Base-by-base conservation (phyloP, 2,329 filamentous ascomycete genomes). In the Lecanicillium sp. region DNA sequence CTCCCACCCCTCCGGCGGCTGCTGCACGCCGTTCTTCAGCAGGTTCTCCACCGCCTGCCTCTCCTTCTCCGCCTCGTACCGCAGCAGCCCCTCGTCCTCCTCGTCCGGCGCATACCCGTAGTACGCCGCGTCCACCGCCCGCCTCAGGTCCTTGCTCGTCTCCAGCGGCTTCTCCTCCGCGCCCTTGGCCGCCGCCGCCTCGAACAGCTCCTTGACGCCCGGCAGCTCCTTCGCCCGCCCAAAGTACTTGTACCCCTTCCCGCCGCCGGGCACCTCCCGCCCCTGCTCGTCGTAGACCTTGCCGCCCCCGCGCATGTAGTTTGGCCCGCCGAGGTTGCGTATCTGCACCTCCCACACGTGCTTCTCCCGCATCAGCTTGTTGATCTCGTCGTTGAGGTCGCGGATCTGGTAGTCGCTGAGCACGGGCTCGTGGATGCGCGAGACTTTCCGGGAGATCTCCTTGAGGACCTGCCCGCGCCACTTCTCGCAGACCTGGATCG, bases 261-360 rank as follows among this genome's bases (percentile, higher is more conserved):
- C 90, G 29, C 87, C 87, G 55, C 73, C 82, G 0, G 74, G 76
- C 32, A 89, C 84, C 63, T 88, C 85, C 40, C 81, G 70, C 2
- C 86, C 86, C 49, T 82, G 77, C 59, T 87, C 85, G 62, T 89
- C 85, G 65, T 86, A 88, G 41, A 87, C 75, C 55, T 81, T 81
- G 24, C 75, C 81, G 0, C 77, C 79, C 4, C 80, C 79, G 24
- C 90, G 78, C 86, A 93, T 95, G 67, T 97, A 98, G 68, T 97
- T 97, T 24, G 93, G 93, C 2, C 93, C 93, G n/a, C 93, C 93
- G 20, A 97, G 67, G 60, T 95, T 94, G 50, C 90, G 80, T 58
- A 98, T 96, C 69, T 96, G 90, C 58, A 93, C 81, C 74, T 98
- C 93, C 93, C 93, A 98, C 79, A 95, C 90, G 77, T 94, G 90